Conservation (phyloP, 208 protist genomes). For the Porcisia hertigi region DNA sequence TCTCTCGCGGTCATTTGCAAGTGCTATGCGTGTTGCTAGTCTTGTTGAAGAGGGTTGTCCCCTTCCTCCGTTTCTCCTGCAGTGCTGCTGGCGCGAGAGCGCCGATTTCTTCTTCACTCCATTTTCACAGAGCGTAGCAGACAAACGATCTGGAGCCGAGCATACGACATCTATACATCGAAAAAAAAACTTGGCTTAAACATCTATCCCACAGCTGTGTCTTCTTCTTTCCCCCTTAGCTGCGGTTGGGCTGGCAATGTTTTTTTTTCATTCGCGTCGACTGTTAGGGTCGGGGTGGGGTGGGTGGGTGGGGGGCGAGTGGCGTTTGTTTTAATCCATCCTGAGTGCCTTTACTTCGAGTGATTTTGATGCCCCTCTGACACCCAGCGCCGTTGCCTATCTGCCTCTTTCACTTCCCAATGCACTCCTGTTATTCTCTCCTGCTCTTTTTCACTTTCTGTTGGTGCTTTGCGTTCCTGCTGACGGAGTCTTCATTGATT, state of each 20-base stretch:
- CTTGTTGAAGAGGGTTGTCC: neutral
- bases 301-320: neutral
- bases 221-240: neutral
- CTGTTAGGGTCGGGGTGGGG: neutral
- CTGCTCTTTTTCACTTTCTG: neutral
- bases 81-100: neutral
- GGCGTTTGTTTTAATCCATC: neutral
- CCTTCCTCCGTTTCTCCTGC: neutral
- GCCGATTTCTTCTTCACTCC: neutral
- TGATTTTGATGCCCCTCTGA: neutral
- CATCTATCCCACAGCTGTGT: neutral
- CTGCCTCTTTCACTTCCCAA: neutral
- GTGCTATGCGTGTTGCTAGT: neutral
- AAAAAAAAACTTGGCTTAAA: neutral
- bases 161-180: neutral
- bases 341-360: neutral
- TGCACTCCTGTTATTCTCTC: neutral
- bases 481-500: constrained; percentile 1
- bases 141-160: neutral
- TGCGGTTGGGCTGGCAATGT: neutral
- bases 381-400: neutral
- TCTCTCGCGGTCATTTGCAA: neutral
- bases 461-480: neutral
- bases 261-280: neutral
- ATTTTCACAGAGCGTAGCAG: neutral